These are phyloP conservation scores for Nadsonia fulvescens DNA, from an alignment of 805 yeast genomes.

Conservation along the genomic window DNA sequence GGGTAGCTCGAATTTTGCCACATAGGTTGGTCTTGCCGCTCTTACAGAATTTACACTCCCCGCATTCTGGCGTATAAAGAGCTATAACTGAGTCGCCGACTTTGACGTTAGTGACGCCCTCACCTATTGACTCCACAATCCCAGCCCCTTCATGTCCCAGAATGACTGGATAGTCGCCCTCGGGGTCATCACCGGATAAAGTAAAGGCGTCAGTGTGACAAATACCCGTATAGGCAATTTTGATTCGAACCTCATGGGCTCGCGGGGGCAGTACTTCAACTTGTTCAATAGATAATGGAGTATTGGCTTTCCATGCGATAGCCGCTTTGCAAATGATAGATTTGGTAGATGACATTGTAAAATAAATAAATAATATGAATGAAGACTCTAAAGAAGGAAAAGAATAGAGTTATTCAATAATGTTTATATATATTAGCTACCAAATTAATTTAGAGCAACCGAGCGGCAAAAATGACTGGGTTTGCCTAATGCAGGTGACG, in stretches of 20 bases:
- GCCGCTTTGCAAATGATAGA: conserved; percentile 62
- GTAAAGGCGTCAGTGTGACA: conserved; percentile 99
- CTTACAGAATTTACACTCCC: conserved; percentile 84
- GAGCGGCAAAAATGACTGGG: no score
- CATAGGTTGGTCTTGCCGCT: conserved; percentile 94
- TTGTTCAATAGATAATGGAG: conserved; percentile 57
- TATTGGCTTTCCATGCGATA: conserved; percentile 90
- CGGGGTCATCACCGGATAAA: conserved; percentile 85
- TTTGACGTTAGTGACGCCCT: conserved; percentile 78
- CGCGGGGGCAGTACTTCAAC: conserved; percentile 85
- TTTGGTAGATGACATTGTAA: no score
- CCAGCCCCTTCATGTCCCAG: conserved; percentile 99
- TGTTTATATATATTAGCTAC: no score
- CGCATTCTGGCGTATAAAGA: conserved; percentile 92
- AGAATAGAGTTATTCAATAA: no score
- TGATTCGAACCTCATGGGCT: conserved; percentile 94
- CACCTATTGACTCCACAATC: conserved; percentile 85
- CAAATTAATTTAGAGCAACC: no score
- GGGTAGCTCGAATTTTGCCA: conserved; percentile 90
- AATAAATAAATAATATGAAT: no score
- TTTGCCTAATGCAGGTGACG: no score
- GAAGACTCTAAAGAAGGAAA: no score
- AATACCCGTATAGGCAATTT: conserved; percentile 75
- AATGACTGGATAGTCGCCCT: conserved; percentile 84
- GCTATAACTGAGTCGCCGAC: conserved; percentile 89